Conservation (phyloP, 345 rosid genomes). For the Theobroma cacao region DNA sequence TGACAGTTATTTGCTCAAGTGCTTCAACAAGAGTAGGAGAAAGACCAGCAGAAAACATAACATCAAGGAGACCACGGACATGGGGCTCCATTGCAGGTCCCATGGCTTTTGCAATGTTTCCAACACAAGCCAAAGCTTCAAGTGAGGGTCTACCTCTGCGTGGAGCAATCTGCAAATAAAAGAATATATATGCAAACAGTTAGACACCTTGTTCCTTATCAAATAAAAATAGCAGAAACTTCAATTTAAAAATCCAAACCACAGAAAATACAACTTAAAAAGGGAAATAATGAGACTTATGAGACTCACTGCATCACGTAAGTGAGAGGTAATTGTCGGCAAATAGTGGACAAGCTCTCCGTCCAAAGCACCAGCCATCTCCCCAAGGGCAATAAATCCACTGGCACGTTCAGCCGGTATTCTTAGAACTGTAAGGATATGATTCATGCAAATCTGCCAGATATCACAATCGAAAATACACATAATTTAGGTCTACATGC, state of each 20-base stretch:
- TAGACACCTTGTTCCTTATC: conserved; percentile 7
- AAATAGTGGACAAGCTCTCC: conserved; percentile 91
- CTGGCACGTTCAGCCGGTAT: conserved; percentile 93
- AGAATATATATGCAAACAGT: conserved; percentile 21
- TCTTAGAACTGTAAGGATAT: conserved; percentile 82
- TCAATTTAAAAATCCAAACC: background rate
- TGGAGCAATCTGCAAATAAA: conserved; percentile 81
- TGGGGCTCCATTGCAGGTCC: conserved; percentile 77
- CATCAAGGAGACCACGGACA: conserved; percentile 79
- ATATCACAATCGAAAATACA: conserved; percentile 14
- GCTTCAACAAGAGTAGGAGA: conserved; percentile 84
- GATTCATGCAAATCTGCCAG: conserved; percentile 94
- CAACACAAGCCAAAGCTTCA: conserved; percentile 97
- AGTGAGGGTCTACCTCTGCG: conserved; percentile 94
- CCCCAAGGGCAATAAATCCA: conserved; percentile 97
- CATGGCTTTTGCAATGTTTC: conserved; percentile 98
- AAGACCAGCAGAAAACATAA: conserved; percentile 85
- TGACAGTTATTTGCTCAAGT: conserved; percentile 78
- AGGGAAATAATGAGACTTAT: conserved; percentile 14
- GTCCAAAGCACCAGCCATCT: conserved; percentile 99
- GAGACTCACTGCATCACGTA: conserved; percentile 86
- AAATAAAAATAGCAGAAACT: conserved; percentile 8
- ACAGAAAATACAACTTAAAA: conserved; percentile 14
- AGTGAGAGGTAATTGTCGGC: conserved; percentile 90
- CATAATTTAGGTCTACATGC: background rate